Conservation (phyloP, 2,329 filamentous ascomycete genomes). For the Ophiostoma novo-ulmi region DNA sequence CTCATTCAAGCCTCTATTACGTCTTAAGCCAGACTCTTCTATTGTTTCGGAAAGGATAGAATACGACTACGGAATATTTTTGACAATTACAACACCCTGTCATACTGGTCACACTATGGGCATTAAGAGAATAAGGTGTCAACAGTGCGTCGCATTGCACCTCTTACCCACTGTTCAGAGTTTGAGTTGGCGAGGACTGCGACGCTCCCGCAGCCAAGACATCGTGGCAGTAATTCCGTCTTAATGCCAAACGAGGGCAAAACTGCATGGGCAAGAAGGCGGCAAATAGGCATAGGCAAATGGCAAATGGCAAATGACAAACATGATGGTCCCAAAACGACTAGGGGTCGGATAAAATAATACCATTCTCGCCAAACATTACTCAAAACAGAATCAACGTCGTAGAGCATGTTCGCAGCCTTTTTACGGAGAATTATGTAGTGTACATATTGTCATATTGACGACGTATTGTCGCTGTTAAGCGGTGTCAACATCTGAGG, state of each 20-base stretch:
- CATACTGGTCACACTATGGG: background rate
- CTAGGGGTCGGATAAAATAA: slow-evolving; percentile 1
- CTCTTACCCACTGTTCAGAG: slow-evolving; percentile 4
- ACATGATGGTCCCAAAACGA: background rate
- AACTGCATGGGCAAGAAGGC: background rate
- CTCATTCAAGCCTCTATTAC: too few species aligned
- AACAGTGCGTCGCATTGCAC: background rate
- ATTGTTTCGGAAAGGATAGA: background rate
- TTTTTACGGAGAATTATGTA: background rate
- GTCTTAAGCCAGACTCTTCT: too few species aligned
- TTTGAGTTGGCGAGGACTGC: slow-evolving; percentile 10
- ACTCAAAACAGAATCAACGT: background rate
- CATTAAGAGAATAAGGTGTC: background rate
- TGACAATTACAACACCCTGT: background rate
- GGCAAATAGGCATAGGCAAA: background rate
- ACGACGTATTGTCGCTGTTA: background rate
- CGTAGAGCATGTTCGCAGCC: background rate
- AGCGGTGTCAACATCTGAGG: background rate
- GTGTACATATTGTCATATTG: background rate
- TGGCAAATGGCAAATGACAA: background rate
- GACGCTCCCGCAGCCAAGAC: background rate
- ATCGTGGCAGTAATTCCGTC: background rate
- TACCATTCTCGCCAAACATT: slow-evolving; percentile 11
- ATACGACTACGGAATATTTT: background rate
- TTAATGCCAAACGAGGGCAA: background rate